A percentile compares a stretch with the other conserved stretches of the same genome.
phyloP scores from a whole-genome alignment of 305 asterid species.

The Andrographis paniculata region DNA sequence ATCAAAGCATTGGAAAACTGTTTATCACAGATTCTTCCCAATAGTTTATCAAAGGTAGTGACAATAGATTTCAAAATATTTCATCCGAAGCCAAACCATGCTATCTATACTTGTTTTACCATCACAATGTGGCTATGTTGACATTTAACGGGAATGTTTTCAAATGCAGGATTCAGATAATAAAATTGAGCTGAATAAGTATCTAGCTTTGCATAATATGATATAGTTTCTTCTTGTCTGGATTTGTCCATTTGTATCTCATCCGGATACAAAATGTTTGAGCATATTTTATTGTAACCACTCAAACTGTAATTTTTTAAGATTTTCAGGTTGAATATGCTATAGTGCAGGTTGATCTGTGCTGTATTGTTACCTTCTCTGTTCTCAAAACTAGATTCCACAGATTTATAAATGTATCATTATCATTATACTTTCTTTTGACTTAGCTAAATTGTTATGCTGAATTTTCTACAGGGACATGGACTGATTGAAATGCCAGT shows the following conservation, averaged over 20 bases:
- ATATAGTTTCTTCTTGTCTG: neutral
- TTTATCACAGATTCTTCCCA: conserved; percentile 66
- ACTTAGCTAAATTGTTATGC: conserved; percentile 5
- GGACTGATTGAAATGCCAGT: conserved; percentile 86
- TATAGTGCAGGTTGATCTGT: no score
- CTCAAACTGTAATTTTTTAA: no score
- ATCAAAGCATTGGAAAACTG: conserved; percentile 45
- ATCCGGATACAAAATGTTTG: neutral
- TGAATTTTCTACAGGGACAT: conserved; percentile 41
- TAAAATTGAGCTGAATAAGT: neutral
- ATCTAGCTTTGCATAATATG: neutral
- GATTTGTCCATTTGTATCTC: neutral
- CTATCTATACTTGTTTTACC: neutral
- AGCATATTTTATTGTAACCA: neutral
- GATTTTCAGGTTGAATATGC: neutral
- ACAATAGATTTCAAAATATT: neutral
- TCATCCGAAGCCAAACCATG: neutral
- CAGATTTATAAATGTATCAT: no score
- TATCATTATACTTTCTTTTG: neutral
- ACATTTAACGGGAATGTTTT: neutral
- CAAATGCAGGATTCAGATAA: neutral
- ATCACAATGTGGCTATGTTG: neutral
- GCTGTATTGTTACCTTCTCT: neutral
- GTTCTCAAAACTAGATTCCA: neutral
- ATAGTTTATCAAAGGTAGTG: conserved; percentile 73